phyloP scores from a whole-genome alignment of 768 basidiomycete genomes.

The Phallus indusiatus region DNA sequence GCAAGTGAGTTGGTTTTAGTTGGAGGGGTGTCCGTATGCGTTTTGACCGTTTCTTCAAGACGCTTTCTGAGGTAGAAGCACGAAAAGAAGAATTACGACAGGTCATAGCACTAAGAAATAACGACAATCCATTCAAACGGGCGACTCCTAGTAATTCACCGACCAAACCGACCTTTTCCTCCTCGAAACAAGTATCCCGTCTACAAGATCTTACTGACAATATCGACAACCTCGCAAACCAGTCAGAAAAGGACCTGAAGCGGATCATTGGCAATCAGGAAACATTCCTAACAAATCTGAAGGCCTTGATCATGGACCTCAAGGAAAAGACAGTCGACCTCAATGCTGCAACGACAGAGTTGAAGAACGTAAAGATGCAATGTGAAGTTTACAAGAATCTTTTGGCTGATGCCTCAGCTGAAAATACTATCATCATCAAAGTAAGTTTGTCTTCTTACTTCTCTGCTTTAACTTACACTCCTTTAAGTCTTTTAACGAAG shows the following conservation, averaged over 20 bases:
- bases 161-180: conserved; percentile 24
- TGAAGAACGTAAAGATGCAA: conserved; percentile 62
- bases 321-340: conserved; percentile 56
- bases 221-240: conserved; percentile 44
- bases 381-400: conserved; percentile 73
- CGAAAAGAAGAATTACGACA: conserved; percentile 79
- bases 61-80: conserved; percentile 55
- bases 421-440: conserved; percentile 92
- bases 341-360: conserved; percentile 50
- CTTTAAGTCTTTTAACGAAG: conserved; percentile 83
- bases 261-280: conserved; percentile 48
- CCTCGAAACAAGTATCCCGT: conserved; percentile 11
- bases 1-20: too few species aligned
- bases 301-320: conserved; percentile 39
- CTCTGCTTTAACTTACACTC: neutral
- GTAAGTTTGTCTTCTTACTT: too few species aligned
- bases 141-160: conserved; percentile 9
- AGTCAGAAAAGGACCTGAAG: conserved; percentile 48
- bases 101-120: conserved; percentile 53
- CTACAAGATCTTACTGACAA: conserved; percentile 31
- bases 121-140: conserved; percentile 27
- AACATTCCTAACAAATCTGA: conserved; percentile 40
- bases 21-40: too few species aligned
- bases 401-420: conserved; percentile 65
- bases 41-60: too few species aligned